Evolutionary conservation across 2,329 filamentous ascomycete genomes (phyloP).

Genomic region (Colletotrichum spinosum): DNA sequence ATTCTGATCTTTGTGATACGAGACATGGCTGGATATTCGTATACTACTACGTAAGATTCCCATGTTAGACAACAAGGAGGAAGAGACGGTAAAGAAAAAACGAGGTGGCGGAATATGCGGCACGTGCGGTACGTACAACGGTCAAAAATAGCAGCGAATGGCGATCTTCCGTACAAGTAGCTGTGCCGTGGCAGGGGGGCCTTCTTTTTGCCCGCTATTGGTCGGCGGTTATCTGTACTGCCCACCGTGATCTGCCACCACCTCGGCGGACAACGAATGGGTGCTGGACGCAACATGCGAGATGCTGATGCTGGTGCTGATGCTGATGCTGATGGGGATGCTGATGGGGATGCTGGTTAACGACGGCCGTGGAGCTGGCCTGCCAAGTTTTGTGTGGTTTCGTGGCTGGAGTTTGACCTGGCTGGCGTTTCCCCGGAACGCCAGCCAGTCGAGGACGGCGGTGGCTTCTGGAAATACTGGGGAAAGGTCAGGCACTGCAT

Average conservation of each 20-base stretch:
- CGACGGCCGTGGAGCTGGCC: neutral
- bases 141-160: conserved; percentile 21
- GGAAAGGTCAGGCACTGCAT: neutral
- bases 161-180: conserved; percentile 1
- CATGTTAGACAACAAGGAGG: no score
- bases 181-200: neutral
- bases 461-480: conserved; percentile 3
- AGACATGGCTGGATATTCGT: no score
- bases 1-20: no score
- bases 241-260: neutral
- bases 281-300: neutral
- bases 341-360: neutral
- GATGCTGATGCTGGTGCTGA: neutral
- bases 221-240: no score
- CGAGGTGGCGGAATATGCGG: neutral
- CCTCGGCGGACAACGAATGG: neutral
- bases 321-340: neutral
- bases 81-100: neutral
- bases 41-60: no score
- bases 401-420: conserved; percentile 1
- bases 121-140: neutral
- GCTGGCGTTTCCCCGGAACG: neutral
- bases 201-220: no score
- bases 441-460: neutral
- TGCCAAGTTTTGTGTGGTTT: neutral